Evolutionary conservation across 1,284 basidiomycete genomes (phyloP).

Genomic region (Anthracocystis setariae): DNA sequence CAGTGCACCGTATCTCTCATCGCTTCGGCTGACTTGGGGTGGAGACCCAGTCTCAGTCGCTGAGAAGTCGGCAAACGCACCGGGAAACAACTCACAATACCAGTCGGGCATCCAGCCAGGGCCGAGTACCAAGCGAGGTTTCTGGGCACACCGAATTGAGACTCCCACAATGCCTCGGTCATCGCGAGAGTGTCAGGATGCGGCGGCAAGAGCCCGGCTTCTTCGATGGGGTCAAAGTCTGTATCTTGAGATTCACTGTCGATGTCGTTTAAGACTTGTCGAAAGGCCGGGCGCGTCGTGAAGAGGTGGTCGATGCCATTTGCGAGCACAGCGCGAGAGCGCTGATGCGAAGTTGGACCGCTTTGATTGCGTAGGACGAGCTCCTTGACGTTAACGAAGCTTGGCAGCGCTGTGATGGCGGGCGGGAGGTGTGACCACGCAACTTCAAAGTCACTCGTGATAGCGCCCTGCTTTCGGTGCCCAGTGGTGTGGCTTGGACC

Average conservation of each 20-base stretch:
- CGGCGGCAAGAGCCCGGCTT: conserved; percentile 5
- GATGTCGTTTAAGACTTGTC: conserved; percentile 24
- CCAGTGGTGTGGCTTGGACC: conserved; percentile 15
- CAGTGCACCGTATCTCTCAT: conserved; percentile 5
- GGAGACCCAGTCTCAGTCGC: conserved; percentile 4
- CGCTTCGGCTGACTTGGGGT: conserved; percentile 3
- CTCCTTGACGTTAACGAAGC: conserved; percentile 18
- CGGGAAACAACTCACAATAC: conserved; percentile 9
- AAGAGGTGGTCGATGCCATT: conserved; percentile 40
- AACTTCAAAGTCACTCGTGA: conserved; percentile 20
- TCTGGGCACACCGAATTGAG: conserved; percentile 24
- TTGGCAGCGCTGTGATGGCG: conserved; percentile 18
- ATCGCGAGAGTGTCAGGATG: conserved; percentile 6
- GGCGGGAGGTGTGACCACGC: conserved; percentile 29
- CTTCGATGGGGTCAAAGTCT: conserved; percentile 7
- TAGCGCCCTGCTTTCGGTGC: neutral
- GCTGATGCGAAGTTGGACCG: conserved; percentile 10
- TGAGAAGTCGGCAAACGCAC: conserved; percentile 7
- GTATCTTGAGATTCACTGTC: conserved; percentile 4
- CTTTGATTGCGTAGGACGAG: conserved; percentile 19
- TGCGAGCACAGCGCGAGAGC: conserved; percentile 9
- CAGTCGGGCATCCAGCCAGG: neutral
- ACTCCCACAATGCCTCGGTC: conserved; percentile 32
- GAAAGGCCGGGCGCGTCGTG: conserved; percentile 21
- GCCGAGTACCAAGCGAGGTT: conserved; percentile 16